Evolutionary conservation across 306 rosid genomes (phyloP), one percentile per base, ranked within the genome.

Genomic region (Ceratonia siliqua): DNA sequence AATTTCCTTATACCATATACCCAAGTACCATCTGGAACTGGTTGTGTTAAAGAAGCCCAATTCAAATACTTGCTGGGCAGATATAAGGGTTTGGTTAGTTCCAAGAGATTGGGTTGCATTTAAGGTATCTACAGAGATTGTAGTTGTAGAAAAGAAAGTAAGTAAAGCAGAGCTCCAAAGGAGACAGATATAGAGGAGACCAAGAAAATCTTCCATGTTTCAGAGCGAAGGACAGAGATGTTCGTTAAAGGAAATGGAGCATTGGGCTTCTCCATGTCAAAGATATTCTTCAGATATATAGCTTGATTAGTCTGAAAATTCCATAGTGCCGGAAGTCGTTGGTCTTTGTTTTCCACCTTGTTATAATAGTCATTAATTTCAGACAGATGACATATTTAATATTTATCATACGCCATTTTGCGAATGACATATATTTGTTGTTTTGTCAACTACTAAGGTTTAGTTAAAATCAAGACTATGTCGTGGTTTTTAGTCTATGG

Each of bases 21-120:
- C 88, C 56, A 87, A 72, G 74, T 87, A 84, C 85, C 88, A 79
- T 3, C 24, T 61, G 5, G 83, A 76, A 38, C 39, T 42, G 2
- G 64, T 33, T 0, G 71, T 77, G 9, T 41, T 20, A 65, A 87
- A 85, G 56, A 87, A 74, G 5, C 86, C 87, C 32, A 87, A 52
- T n/a, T 62, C 91, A 30, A 84, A 87, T 32, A 68, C 39, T 22
- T 66, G 61, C 7, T 54, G 70, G 53, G 86, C 8, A 17, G 91
- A 87, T 63, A 79, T 65, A 7, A 87, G 86, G 62, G 85, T 84
- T 42, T 70, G 83, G 77, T 38, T 17, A 8, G 17, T 1, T 30
- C 35, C 10, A 52, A 85, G 89, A 0, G 67, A 50, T 18, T 84
- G 82, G 15, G 56, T 42, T 56, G 69, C 41, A 38, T 71, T 72